phyloP scores from a whole-genome alignment of 2,329 filamentous ascomycete species.

The Decorospora gaudefroyi region DNA sequence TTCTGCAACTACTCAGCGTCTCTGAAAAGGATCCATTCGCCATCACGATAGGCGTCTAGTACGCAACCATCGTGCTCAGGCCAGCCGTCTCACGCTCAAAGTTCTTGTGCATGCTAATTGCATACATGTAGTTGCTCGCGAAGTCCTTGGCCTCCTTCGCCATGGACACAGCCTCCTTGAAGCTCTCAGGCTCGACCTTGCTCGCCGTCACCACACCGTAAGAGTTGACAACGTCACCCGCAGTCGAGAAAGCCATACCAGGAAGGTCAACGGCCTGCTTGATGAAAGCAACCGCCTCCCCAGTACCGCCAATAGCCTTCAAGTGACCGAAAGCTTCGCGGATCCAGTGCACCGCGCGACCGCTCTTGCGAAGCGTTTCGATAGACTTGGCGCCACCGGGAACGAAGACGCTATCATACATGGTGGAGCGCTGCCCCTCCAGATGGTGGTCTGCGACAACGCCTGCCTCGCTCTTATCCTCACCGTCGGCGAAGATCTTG shows the following conservation, averaged over 20 bases:
- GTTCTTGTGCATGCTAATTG: slow-evolving; percentile 73
- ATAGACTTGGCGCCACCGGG: slow-evolving; percentile 71
- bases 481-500: slow-evolving; percentile 65
- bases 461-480: slow-evolving; percentile 57
- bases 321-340: slow-evolving; percentile 81
- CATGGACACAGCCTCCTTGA: slow-evolving; percentile 66
- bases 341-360: slow-evolving; percentile 75
- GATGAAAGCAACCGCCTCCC: slow-evolving; percentile 70
- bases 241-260: slow-evolving; percentile 56
- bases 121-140: slow-evolving; percentile 69
- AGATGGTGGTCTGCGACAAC: slow-evolving; percentile 75
- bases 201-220: slow-evolving; percentile 77
- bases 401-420: slow-evolving; percentile 80
- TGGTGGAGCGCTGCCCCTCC: slow-evolving; percentile 75
- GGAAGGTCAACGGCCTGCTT: slow-evolving; percentile 53
- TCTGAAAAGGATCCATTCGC: no score
- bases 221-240: slow-evolving; percentile 62
- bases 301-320: slow-evolving; percentile 76
- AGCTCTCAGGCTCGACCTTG: slow-evolving; percentile 57
- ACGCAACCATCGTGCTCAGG: slow-evolving; percentile 68
- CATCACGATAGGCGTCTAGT: slow-evolving; percentile 51
- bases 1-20: no score
- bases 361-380: slow-evolving; percentile 67
- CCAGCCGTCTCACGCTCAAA: slow-evolving; percentile 76
- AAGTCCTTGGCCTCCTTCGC: slow-evolving; percentile 71